Conservation (phyloP, 2,329 filamentous ascomycete species). For the Cladophialophora immunda region DNA sequence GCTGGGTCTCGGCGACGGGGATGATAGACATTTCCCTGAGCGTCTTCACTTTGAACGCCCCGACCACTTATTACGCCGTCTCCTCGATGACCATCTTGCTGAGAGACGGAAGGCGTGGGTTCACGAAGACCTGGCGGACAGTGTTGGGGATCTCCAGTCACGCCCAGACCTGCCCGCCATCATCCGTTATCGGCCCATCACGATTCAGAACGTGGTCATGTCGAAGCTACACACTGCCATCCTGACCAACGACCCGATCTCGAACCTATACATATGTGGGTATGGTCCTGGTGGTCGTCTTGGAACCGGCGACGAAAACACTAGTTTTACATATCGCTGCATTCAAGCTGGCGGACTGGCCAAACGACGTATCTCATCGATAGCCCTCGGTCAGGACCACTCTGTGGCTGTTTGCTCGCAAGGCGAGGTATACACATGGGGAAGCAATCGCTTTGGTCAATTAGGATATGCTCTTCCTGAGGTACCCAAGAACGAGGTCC, state of each 20-base stretch:
- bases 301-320: constrained; percentile 88
- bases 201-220: constrained; percentile 83
- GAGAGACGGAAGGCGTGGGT: constrained; percentile 48
- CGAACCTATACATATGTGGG: constrained; percentile 91
- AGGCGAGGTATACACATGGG: constrained; percentile 96
- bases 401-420: constrained; percentile 83
- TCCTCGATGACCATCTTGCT: constrained; percentile 72
- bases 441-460: constrained; percentile 84
- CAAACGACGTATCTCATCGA: constrained; percentile 76
- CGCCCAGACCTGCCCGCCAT: constrained; percentile 73
- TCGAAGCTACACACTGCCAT: constrained; percentile 93
- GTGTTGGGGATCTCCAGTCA: constrained; percentile 45
- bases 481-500: constrained; percentile 73
- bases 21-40: constrained; percentile 93
- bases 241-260: constrained; percentile 83
- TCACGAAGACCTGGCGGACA: constrained; percentile 35
- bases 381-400: constrained; percentile 91
- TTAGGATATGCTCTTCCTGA: constrained; percentile 82
- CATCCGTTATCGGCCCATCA: constrained; percentile 74
- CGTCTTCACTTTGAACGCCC: constrained; percentile 79
- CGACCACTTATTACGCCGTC: constrained; percentile 75
- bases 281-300: constrained; percentile 90
- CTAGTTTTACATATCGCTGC: constrained; percentile 83
- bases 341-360: constrained; percentile 77
- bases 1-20: constrained; percentile 91